Conservation (phyloP, 2,329 filamentous ascomycete genomes). For the Aurifilum marmelostoma region DNA sequence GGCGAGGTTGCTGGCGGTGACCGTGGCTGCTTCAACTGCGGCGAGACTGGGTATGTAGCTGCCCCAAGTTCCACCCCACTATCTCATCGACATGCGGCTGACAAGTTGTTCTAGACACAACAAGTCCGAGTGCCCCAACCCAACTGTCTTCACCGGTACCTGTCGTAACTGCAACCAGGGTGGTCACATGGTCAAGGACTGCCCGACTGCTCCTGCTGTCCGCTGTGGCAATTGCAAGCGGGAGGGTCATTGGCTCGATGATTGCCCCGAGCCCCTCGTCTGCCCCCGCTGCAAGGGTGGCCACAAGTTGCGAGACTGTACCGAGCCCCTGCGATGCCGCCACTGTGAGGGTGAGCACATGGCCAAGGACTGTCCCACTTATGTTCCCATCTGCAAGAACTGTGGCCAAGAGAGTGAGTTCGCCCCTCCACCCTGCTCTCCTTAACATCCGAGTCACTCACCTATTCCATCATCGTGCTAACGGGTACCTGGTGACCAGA, state of each 20-base stretch:
- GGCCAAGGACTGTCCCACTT: constrained; percentile 54
- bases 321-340: constrained; percentile 38
- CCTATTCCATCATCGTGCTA: constrained; percentile 3
- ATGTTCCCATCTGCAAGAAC: constrained; percentile 61
- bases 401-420: constrained; percentile 62
- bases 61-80: constrained; percentile 12
- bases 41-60: constrained; percentile 50
- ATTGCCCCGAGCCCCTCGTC: constrained; percentile 59
- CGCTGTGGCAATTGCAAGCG: constrained; percentile 49
- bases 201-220: constrained; percentile 43
- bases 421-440: not conserved
- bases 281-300: constrained; percentile 50
- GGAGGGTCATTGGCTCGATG: constrained; percentile 57
- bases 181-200: constrained; percentile 58
- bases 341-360: constrained; percentile 58
- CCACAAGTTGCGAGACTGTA: constrained; percentile 58
- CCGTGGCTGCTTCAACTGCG: constrained; percentile 64
- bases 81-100: constrained; percentile 5
- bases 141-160: constrained; percentile 43
- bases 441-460: not conserved
- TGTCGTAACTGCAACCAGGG: constrained; percentile 49
- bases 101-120: constrained; percentile 53
- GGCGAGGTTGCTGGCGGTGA: constrained; percentile 36
- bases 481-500: constrained; percentile 43
- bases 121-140: constrained; percentile 65